Conservation (phyloP, 2,329 filamentous ascomycete genomes). For the Diplodia intermedia region DNA sequence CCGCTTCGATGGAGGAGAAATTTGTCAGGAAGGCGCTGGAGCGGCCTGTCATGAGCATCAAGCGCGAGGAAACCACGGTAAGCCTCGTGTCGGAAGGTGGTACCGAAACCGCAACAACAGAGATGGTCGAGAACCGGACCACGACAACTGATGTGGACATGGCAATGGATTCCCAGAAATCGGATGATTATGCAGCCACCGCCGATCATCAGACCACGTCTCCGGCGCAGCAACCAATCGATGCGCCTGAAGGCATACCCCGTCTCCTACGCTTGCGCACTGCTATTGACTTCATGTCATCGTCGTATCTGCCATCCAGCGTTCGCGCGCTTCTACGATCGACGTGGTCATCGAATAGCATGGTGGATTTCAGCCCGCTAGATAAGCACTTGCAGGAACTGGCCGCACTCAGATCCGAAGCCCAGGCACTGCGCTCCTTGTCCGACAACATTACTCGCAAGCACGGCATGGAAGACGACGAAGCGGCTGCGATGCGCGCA, state of each 20-base stretch:
- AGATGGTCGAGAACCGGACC: slow-evolving; percentile 33
- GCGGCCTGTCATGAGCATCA: slow-evolving; percentile 74
- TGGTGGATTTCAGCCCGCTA: slow-evolving; percentile 72
- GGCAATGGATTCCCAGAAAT: slow-evolving; percentile 37
- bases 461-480: slow-evolving; percentile 68
- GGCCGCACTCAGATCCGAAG: slow-evolving; percentile 72
- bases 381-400: slow-evolving; percentile 73
- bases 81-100: slow-evolving; percentile 39
- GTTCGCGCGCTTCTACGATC: slow-evolving; percentile 55
- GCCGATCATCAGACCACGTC: slow-evolving; percentile 35
- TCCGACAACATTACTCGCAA: slow-evolving; percentile 74
- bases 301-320: slow-evolving; percentile 61
- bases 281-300: slow-evolving; percentile 69
- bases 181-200: slow-evolving; percentile 34
- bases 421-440: slow-evolving; percentile 69
- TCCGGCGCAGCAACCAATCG: slow-evolving; percentile 35
- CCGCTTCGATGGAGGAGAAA: slow-evolving; percentile 81
- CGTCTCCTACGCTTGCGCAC: slow-evolving; percentile 69
- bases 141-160: slow-evolving; percentile 48
- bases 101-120: slow-evolving; percentile 41
- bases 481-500: slow-evolving; percentile 63
- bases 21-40: slow-evolving; percentile 81
- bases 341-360: slow-evolving; percentile 52
- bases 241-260: slow-evolving; percentile 55
- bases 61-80: slow-evolving; percentile 60